Evolutionary conservation across 2,329 filamentous ascomycete genomes (phyloP).

Genomic region (Trichoderma cornu-damae): DNA sequence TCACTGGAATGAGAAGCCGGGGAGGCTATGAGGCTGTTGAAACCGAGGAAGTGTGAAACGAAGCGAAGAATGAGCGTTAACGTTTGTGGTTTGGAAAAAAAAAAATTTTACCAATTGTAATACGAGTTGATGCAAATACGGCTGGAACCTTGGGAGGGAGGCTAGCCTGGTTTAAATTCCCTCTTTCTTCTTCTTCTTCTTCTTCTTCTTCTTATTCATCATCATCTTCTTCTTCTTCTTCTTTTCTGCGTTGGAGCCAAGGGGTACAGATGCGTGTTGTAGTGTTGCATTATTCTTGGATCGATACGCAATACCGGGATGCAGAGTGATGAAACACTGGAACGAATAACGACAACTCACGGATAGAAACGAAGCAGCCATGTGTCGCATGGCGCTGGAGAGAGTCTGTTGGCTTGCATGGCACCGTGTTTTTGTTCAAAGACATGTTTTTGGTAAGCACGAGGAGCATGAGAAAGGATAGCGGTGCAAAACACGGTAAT

Average conservation of each 20-base stretch:
- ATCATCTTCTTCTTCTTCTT: not conserved
- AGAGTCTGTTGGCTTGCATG: conserved; percentile 9
- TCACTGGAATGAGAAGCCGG: conserved; percentile 44
- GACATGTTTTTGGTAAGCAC: not conserved
- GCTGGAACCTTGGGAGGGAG: not conserved
- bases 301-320: not conserved
- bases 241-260: not conserved
- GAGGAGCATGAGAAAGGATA: not conserved
- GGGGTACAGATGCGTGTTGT: not conserved
- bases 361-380: conserved; percentile 2
- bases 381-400: conserved; percentile 5
- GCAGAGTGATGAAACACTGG: not conserved
- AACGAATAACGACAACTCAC: conserved; percentile 11
- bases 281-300: conserved; percentile 11
- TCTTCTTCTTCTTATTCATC: too few species aligned
- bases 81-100: not conserved
- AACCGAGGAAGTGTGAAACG: conserved; percentile 44
- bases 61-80: conserved; percentile 42
- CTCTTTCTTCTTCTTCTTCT: not conserved
- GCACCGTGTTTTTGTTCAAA: not conserved
- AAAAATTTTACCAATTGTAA: not conserved
- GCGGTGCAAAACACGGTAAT: not conserved
- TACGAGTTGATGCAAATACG: not conserved
- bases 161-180: not conserved
- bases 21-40: conserved; percentile 61